Evolutionary conservation across 768 basidiomycete genomes (phyloP), one percentile per base, ranked within the genome.

Genomic region (Cystoderma amianthinum): DNA sequence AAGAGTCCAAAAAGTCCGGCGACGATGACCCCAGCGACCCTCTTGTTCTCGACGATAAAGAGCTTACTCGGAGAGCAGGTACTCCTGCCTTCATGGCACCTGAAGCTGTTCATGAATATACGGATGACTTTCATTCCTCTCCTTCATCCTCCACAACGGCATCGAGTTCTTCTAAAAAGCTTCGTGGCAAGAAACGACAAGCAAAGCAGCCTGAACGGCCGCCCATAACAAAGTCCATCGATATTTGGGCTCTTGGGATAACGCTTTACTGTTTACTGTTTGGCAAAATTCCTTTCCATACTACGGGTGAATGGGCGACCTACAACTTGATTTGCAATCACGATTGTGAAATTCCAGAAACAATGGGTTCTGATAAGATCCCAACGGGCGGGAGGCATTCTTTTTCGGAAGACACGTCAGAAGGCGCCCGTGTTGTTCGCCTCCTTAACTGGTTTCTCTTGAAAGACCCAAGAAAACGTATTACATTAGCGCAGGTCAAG

Each of bases 11-110:
- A 43, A 64, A 50, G 44, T 59, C 57, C 19, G 39, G 44, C 23
- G 19, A 23, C n/a, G 68, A 74, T 20, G 65, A 73, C 46, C 62
- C 68, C 9, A 67, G 74, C 15, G 80, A 85, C 48, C 74, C 78
- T 4, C 73, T 82, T 21, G 76, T 87, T 41, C 67, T 87, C 44
- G 86, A 93, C 59, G 92, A 95, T 51, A 77, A 82, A 11, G 92
- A 89, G 44, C 68, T 97, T 7, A 83, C 86, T 21, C 88, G 90
- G 61, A 84, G 90, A 10, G 95, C 94, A 0, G 96, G 96, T 11
- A 94, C 90, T 1, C 96, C 96, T 2, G 83, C 91, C 5, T 99
- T 98, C 68, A 81, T 96, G 32, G 95, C 96, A 2, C 96, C 96
- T 16, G 96, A 99, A 63, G 81, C 97, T 45, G 80, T 96, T 33